A percentile compares a stretch with the other conserved stretches of the same genome.
phyloP scores from a whole-genome alignment of 768 basidiomycete genomes.

The Xerocomellus chrysenteron region DNA sequence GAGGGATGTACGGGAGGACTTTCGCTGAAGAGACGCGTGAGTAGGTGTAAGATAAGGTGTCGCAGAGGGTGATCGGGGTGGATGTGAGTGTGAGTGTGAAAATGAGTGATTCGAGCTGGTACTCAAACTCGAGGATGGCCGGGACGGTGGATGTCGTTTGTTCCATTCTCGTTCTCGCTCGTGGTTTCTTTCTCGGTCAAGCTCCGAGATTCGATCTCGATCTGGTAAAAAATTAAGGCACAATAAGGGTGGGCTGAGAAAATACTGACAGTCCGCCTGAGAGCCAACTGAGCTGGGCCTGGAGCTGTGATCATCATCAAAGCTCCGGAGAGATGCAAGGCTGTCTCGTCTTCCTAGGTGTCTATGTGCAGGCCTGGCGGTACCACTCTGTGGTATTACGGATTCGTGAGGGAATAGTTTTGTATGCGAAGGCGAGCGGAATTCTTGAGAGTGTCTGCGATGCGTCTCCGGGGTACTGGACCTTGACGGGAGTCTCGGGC shows the following conservation, averaged over 20 bases:
- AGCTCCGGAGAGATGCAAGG: constrained; percentile 40
- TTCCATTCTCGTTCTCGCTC: constrained; percentile 61
- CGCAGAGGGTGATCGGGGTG: constrained; percentile 42
- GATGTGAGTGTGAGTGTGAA: constrained; percentile 35
- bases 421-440: constrained; percentile 25
- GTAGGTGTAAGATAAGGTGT: constrained; percentile 36
- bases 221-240: constrained; percentile 33
- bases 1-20: constrained; percentile 33
- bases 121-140: constrained; percentile 46
- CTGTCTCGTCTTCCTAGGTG: constrained; percentile 35
- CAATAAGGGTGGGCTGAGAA: neutral
- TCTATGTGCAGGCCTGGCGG: constrained; percentile 8
- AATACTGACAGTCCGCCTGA: constrained; percentile 50
- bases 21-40: constrained; percentile 31
- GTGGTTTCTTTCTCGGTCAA: constrained; percentile 42
- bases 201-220: constrained; percentile 42
- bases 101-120: constrained; percentile 35
- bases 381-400: constrained; percentile 4
- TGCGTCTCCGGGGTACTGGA: constrained; percentile 26
- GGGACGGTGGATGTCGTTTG: constrained; percentile 39
- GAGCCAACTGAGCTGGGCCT: constrained; percentile 47
- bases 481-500: constrained; percentile 26
- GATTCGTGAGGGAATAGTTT: constrained; percentile 22
- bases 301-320: constrained; percentile 42
- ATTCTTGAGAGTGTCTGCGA: constrained; percentile 29